Conservation (phyloP, 1,284 basidiomycete genomes). For the Leccinum fallax region DNA sequence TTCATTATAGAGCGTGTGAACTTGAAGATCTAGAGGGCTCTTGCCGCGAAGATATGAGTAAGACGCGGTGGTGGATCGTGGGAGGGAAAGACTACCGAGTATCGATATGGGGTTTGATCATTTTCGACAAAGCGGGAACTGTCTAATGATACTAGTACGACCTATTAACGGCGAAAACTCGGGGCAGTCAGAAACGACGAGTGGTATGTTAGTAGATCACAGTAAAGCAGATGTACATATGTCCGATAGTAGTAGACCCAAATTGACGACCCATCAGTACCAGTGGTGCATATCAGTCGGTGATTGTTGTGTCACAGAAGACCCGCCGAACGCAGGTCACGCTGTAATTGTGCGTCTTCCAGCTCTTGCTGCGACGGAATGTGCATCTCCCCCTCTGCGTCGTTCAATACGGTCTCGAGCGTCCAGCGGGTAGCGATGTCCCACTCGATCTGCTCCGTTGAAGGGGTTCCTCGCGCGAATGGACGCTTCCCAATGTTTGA, state of each 20-base stretch:
- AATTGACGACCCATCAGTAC: background rate
- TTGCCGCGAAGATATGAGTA: too few relatives aligned
- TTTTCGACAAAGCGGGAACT: slow-evolving; percentile 49
- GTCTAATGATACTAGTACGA: background rate
- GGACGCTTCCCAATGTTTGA: slow-evolving; percentile 78
- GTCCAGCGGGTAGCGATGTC: slow-evolving; percentile 51
- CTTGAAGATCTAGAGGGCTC: too few relatives aligned
- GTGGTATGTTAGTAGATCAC: slow-evolving; percentile 17
- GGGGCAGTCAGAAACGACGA: background rate
- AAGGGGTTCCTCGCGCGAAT: slow-evolving; percentile 46
- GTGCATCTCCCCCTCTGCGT: slow-evolving; percentile 24
- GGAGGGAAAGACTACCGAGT: too few relatives aligned
- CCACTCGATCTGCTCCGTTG: slow-evolving; percentile 47
- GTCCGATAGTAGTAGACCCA: slow-evolving; percentile 13
- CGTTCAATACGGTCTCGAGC: slow-evolving; percentile 47
- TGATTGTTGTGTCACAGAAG: slow-evolving; percentile 41
- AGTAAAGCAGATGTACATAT: slow-evolving; percentile 17
- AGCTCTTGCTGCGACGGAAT: slow-evolving; percentile 36
- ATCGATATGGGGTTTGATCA: slow-evolving; percentile 66
- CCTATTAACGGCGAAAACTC: background rate
- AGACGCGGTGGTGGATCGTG: too few relatives aligned
- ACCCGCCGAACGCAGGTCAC: slow-evolving; percentile 57
- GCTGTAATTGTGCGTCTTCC: slow-evolving; percentile 50
- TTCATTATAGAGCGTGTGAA: too few relatives aligned
- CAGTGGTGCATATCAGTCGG: slow-evolving; percentile 7